Evolutionary conservation across 805 yeast genomes (phyloP), one percentile per base, ranked within the genome.

Genomic region (Monosporozyma unispora): DNA sequence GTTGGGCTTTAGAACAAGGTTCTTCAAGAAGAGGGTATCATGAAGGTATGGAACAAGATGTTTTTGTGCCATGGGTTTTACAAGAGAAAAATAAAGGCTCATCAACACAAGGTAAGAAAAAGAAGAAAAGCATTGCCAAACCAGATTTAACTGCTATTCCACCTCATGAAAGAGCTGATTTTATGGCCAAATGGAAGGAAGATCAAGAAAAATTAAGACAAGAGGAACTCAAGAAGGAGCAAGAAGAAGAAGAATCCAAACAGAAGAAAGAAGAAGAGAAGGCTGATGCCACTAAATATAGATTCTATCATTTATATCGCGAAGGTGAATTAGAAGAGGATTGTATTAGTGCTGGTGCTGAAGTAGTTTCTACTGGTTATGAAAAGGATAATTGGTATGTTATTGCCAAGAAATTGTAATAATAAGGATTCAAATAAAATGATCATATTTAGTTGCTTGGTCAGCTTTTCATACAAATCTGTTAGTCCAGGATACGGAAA

Each of bases 301-400:
- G 99, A 57, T 93, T 82, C 61, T 93, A 93, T 60, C 99, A 93
- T 64, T 68, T 93, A 44, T 93, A 93, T 64, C 77, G 75, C 50
- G 68, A 84, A 52, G 97, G 96, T 1, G 99, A 93, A 63, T 71
- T 93, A 42, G 83, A 76, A 44, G 78, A 76, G 4, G 87, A 91
- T 59, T 85, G 86, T 23, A 60, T 57, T 19, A 60, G 61, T 23
- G 96, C 96, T 0, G 96, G 96, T 2, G 90, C 83, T 1, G 56
- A 49, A 3, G 72, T 90, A 0, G 73, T 84, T 0, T 79, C 76
- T 25, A 70, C 77, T 41, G 99, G 99, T 0, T 93, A 91, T 62
- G 98, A 93, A 63, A 79, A 77, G 61, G 99, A 91, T 62, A 91
- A 91, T 60, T 93, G 98, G 98, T 91, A 96, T 86, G 82, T 73